Evolutionary conservation across 768 basidiomycete genomes (phyloP), one percentile per base, ranked within the genome.

Genomic region (Nidula microcarpa): DNA sequence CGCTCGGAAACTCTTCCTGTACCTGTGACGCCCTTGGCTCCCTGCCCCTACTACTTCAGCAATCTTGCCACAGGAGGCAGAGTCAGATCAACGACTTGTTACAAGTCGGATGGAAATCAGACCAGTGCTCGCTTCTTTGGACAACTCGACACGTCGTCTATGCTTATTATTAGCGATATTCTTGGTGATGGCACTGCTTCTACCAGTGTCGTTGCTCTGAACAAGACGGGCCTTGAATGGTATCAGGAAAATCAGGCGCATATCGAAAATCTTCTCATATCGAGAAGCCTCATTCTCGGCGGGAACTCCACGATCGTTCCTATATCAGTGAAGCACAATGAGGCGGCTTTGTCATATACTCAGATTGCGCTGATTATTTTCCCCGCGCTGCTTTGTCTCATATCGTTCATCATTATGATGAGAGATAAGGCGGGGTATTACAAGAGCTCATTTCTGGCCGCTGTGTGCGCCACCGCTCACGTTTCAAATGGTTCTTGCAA

Each of bases 391-490:
- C 32, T 58, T 16, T 49, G 54, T 6, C 17, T 47, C 7, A 16
- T 50, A 6, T 32, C 54, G 11, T 47, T 41, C 32, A 30, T 55
- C 2, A 17, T 55, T n/a, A 53, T 58, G 47, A 18, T 23, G 9
- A 13, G 34, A 41, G 43, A 58, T 23, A 34, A 47, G 3, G 43
- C 44, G 9, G 46, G 46, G 18, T 48, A 57, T 33, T 57, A 51
- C 45, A 54, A 55, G 23, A 46, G 43, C n/a, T 55, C 57, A 4
- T 57, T 57, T 46, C 43, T 57, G 32, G 49, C 57, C 18, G 54
- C 57, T 13, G 57, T 55, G 17, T 52, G 47, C 32, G 54, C 54
- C 6, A 55, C 57, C 18, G 52, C 54, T 11, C 54, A 55, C 35
- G 30, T 53, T 17, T 37, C 33, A n/a, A 47, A 52, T 9, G 43